Base-by-base conservation (phyloP, 2,329 filamentous ascomycete genomes). In the Periconia sp. region DNA sequence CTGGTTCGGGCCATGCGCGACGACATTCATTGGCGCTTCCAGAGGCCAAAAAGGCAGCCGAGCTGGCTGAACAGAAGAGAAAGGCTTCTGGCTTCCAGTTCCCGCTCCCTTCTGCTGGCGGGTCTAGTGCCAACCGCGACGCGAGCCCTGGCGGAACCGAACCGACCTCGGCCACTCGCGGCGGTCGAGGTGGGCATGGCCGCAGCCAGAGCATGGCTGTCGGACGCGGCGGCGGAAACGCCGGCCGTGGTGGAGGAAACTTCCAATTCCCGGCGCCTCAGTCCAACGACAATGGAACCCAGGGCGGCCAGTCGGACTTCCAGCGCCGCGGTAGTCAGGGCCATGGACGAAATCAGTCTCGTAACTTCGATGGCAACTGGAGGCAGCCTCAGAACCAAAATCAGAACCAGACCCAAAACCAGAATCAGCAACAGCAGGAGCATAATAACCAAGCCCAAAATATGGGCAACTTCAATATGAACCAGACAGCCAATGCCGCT, bases 321-420 rank as follows among this genome's bases (percentile, higher is more conserved):
- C 79, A 84, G 57, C 86, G 89, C 49, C 88, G 89, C 57, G 85
- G 87, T 58, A 88, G 87, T 59, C 81, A 83, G 54, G 87, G 89
- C 43, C 94, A 99, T 68, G 86, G 83, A 52, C 84, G 94, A 50
- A 87, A 86, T 22, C 83, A 83, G 9, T 99, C 94, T 17, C 85
- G 94, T 52, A 99, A 97, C 73, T 97, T 97, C 65, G 94, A 99
- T 57, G 86, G 92, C 61, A 99, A 99, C 73, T 99, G 94, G 94
- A 88, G 94, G 61, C 95, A 91, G 63, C 92, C 88, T 57, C 82
- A 82, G 57, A 73, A 71, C 46, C 73, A 76, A 40, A 62, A 66
- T 40, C 75, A 48, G 50, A 37, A 75, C n/a, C n/a, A n/a, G n/a
- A n/a, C 75, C 46, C 44, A 55, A 47, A 36, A 37, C 19, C 43